Base-by-base conservation (phyloP, 371 early-diverging fungal species). In the Blakeslea trispora region DNA sequence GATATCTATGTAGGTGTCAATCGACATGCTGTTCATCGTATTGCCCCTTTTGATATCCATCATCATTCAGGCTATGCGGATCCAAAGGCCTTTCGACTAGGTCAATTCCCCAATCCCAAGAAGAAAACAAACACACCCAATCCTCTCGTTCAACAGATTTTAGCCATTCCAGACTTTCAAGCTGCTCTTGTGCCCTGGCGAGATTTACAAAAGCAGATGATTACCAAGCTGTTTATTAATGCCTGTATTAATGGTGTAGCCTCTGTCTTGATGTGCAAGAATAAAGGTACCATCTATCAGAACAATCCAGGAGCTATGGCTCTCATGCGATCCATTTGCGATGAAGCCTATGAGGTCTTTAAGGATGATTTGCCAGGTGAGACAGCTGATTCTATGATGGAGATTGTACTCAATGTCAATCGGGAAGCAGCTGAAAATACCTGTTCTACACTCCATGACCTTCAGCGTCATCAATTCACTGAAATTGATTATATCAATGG, bases 401-500 rank as follows among this genome's bases (percentile, higher is more conserved):
- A 64, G 2, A 44, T 52, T 24, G 80, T 77, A 13, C 22, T 61
- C 5, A 44, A 54, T 9, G 68, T 79, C 5, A 53, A 66, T 7
- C 24, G 51, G 9, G 58, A 59, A 18, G 77, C 81, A 0, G 68
- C 65, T 5, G 62, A 53, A 7, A 86, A 86, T 47, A 55, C 65
- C 1, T 85, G 87, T n/a, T 85, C 86, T 0, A 87, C 83, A 58
- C 55, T 81, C 3, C 82, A 83, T 53, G 87, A 87, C 34, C 50
- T 82, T 0, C 22, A 47, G 18, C 54, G 66, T 3, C 57, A 63
- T 0, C 61, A 74, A 14, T 53, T 45, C 5, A 87, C 84, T 5
- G 87, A 85, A 61, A 75, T 84, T 11, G 82, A 83, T 51, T 84
- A 79, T 57, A 79, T 85, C 39, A 85, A 85, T 59, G 86, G 84